These are phyloP conservation scores for Aureobasidium lini DNA, from an alignment of 2,329 filamentous ascomycete genomes.

Conservation along the genomic window DNA sequence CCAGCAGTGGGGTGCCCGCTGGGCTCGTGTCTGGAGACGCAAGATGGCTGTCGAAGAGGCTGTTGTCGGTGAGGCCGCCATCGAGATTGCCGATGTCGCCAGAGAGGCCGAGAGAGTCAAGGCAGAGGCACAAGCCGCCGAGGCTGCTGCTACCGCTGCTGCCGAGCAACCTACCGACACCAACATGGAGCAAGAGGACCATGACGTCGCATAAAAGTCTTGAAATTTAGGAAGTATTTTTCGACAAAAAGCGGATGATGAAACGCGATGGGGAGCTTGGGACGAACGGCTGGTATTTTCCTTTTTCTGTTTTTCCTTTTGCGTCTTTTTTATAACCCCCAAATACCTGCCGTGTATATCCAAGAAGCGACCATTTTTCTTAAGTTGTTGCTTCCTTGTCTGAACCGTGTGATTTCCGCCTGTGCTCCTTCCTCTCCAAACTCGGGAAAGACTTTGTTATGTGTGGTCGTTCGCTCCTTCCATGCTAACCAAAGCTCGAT, in stretches of 20 bases:
- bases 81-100: slow-evolving; percentile 35
- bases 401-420: background rate
- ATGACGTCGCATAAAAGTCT: slow-evolving; percentile 4
- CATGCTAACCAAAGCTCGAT: no score
- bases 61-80: slow-evolving; percentile 50
- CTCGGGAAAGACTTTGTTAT: no score
- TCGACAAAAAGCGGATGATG: background rate
- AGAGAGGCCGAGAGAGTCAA: slow-evolving; percentile 9
- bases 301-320: background rate
- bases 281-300: background rate
- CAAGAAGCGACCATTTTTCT: background rate
- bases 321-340: background rate
- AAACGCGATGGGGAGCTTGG: background rate
- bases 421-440: no score
- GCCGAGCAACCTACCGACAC: background rate
- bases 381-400: background rate
- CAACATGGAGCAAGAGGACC: slow-evolving; percentile 2
- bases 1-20: slow-evolving; percentile 73
- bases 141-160: background rate
- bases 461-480: no score
- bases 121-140: background rate
- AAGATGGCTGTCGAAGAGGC: slow-evolving; percentile 81
- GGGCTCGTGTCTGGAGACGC: slow-evolving; percentile 77
- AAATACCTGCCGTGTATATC: background rate
- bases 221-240: background rate